These are phyloP conservation scores for Silene noctiflora DNA, from an alignment of 179 eudicot genomes.

Conservation along the genomic window DNA sequence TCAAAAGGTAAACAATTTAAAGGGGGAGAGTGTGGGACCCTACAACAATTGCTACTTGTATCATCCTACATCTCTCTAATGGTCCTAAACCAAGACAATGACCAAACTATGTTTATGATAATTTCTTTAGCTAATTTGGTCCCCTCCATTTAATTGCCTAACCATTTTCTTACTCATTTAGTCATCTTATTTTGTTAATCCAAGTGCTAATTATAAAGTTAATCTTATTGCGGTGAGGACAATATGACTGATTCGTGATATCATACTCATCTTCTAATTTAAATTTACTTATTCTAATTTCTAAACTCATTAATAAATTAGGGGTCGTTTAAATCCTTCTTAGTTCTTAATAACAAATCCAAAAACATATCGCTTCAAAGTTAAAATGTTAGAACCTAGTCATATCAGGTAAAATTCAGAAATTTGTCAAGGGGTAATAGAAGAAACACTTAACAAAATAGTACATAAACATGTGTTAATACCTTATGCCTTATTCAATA, in stretches of 20 bases:
- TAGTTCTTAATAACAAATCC: too few species aligned
- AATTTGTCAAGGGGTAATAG: too few species aligned
- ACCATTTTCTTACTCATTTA: constrained; percentile 10
- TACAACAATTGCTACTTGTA: constrained; percentile 15
- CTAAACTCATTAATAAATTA: background rate
- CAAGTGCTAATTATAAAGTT: background rate
- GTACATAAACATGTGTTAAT: too few species aligned
- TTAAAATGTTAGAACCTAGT: too few species aligned
- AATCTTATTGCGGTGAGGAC: background rate
- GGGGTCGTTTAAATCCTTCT: too few species aligned
- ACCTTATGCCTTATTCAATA: too few species aligned
- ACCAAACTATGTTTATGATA: constrained; percentile 34
- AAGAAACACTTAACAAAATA: too few species aligned
- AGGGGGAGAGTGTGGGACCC: constrained; percentile 15
- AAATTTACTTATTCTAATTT: background rate
- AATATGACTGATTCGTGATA: background rate
- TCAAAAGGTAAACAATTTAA: constrained; percentile 30
- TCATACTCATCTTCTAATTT: background rate
- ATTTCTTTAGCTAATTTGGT: constrained; percentile 28
- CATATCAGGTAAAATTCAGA: too few species aligned
- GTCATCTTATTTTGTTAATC: background rate
- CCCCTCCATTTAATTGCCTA: constrained; percentile 28
- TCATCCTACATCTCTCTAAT: constrained; percentile 21
- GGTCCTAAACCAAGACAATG: constrained; percentile 27
- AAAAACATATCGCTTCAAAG: too few species aligned